Percentiles rank a stretch among this genome's conserved stretches.
Evolutionary conservation across 169 alveolate genomes (phyloP).

Genomic region (Plasmodium falciparum): DNA sequence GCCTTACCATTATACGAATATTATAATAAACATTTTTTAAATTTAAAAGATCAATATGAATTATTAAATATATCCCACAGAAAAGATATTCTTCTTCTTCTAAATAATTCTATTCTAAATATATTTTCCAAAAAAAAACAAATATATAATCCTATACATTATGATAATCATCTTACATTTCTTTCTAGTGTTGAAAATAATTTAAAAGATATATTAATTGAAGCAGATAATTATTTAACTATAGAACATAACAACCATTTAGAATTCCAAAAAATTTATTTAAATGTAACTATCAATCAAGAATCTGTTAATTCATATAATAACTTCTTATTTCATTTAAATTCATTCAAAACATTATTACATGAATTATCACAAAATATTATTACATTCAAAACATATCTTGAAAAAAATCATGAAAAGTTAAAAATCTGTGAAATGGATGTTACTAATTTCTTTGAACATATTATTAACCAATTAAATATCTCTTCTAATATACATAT

Average conservation of each 20-base stretch:
- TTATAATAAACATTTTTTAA: conserved; percentile 8
- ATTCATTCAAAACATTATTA: conserved; percentile 24
- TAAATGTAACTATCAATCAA: conserved; percentile 45
- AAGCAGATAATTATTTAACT: conserved; percentile 30
- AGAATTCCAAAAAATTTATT: conserved; percentile 49
- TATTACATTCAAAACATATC: conserved; percentile 15
- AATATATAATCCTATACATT: conserved; percentile 13
- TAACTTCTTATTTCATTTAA: conserved; percentile 40
- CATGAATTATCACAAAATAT: conserved; percentile 21
- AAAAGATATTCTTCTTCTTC: conserved; percentile 24
- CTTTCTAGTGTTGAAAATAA: conserved; percentile 22
- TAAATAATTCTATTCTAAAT: conserved; percentile 24
- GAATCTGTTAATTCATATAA: conserved; percentile 70
- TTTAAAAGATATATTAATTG: conserved; percentile 40
- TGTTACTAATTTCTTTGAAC: conserved; percentile 1
- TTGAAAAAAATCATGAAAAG: conserved; percentile 18
- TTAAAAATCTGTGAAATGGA: conserved; percentile 73
- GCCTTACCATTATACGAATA: neutral
- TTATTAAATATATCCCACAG: conserved; percentile 38
- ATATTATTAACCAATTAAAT: conserved; percentile 23
- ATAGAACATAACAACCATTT: conserved; percentile 42
- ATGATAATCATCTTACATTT: conserved; percentile 9
- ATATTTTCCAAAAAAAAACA: conserved; percentile 26
- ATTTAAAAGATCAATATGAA: conserved; percentile 47
- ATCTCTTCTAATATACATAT: conserved; percentile 15